Evolutionary conservation across 2,329 filamentous ascomycete species (phyloP).

Genomic region (Penicillium sp.): DNA sequence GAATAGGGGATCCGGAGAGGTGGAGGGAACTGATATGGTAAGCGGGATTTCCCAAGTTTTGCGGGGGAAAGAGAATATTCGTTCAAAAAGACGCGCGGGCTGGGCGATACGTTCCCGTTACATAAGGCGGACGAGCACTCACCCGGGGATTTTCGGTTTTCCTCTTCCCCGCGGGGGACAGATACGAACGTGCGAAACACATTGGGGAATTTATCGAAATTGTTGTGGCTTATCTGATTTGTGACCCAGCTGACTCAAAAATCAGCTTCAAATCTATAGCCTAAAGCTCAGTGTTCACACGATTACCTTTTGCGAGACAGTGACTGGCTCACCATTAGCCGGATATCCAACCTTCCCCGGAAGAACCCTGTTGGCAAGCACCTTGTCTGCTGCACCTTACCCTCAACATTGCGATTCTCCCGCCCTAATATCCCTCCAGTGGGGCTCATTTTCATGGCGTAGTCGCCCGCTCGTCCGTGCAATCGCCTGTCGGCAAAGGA

Average conservation of each 20-base stretch:
- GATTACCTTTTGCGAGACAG: conserved; percentile 18
- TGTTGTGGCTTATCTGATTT: background rate
- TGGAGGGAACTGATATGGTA: conserved; percentile 2
- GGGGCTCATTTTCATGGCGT: conserved; percentile 15
- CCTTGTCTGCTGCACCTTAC: background rate
- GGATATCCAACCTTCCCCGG: conserved; percentile 15
- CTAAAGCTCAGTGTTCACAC: background rate
- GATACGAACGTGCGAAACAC: background rate
- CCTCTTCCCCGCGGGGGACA: conserved; percentile 20
- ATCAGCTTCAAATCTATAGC: background rate
- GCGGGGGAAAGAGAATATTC: conserved; percentile 2
- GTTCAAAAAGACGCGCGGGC: background rate
- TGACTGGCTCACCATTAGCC: conserved; percentile 20
- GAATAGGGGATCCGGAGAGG: background rate
- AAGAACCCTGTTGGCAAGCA: conserved; percentile 5
- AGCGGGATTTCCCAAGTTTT: conserved; percentile 2
- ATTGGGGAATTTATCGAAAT: background rate
- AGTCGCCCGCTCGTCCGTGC: conserved; percentile 12
- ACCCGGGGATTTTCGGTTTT: conserved; percentile 10
- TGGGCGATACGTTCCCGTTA: background rate
- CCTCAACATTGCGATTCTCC: background rate
- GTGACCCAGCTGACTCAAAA: background rate
- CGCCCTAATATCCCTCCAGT: background rate
- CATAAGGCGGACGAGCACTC: conserved; percentile 14
- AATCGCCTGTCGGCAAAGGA: conserved; percentile 28